phyloP scores from a whole-genome alignment of 2,329 filamentous ascomycete genomes.

The Mycosphaerella sp. region DNA sequence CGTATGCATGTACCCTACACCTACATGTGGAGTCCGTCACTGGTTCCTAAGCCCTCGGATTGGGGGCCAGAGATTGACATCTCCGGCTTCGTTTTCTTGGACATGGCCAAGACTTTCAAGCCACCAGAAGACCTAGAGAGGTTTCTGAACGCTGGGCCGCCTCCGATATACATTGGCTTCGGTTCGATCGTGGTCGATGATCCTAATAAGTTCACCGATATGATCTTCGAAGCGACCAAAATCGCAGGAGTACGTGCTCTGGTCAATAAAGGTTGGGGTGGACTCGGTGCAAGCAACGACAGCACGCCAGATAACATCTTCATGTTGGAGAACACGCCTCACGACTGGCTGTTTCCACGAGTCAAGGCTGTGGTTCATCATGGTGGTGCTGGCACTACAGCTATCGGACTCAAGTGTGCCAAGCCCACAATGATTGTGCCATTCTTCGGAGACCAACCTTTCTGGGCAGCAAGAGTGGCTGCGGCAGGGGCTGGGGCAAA shows the following conservation, averaged over 20 bases:
- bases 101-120: slow-evolving; percentile 33
- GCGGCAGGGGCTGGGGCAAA: slow-evolving; percentile 58
- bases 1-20: slow-evolving; percentile 69
- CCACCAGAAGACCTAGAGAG: slow-evolving; percentile 31
- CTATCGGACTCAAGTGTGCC: slow-evolving; percentile 64
- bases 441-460: slow-evolving; percentile 74
- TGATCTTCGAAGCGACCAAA: slow-evolving; percentile 65
- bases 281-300: slow-evolving; percentile 53
- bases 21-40: slow-evolving; percentile 49
- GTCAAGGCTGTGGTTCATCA: slow-evolving; percentile 65
- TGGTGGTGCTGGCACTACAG: slow-evolving; percentile 72
- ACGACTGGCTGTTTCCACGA: slow-evolving; percentile 69
- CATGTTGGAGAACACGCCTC: slow-evolving; percentile 67
- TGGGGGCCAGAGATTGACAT: slow-evolving; percentile 37
- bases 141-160: slow-evolving; percentile 53
- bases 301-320: slow-evolving; percentile 60
- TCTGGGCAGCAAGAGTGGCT: slow-evolving; percentile 67
- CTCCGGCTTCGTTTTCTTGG: slow-evolving; percentile 35
- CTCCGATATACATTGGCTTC: slow-evolving; percentile 69
- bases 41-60: slow-evolving; percentile 40
- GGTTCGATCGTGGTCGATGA: slow-evolving; percentile 72
- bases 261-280: slow-evolving; percentile 71
- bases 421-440: slow-evolving; percentile 70
- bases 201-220: slow-evolving; percentile 59
- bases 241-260: slow-evolving; percentile 62